Base-by-base conservation (phyloP, 2,329 filamentous ascomycete species). In the Peltaster fructicola region DNA sequence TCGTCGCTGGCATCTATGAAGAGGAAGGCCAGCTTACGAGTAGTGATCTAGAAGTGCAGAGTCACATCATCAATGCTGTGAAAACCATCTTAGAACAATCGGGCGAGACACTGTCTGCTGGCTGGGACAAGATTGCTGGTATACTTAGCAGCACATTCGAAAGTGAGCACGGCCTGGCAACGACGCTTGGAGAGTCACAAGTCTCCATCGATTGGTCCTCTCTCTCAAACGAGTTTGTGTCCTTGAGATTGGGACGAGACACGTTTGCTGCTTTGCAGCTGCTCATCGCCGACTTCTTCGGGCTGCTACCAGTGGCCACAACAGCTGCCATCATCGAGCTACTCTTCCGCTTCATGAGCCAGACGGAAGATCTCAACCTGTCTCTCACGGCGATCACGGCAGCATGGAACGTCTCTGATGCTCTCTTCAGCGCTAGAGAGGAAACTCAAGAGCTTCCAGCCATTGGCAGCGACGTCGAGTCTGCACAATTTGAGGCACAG, bases 381-480 rank as follows among this genome's bases (percentile, higher is more conserved):
- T 85, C 85, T 0, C 59, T 98, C 14, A 95, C 88, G 68, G 88
- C 84, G 1, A 79, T 92, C 6, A 92, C 85, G 0, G 88, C 91
- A 44, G 91, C 92, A 48, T 93, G 84, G 81, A 84, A 85, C 26
- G 66, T 93, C 6, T 92, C 85, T 0, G 84, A 93, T 48, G 88
- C 84, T 35, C 59, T 95, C 11, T 63, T 68, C 28, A 51, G 57
- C 23, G 53, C 58, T 12, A 39, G 45, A 4, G 41, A 48, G 3
- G 40, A 39, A 12, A 36, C 59, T 2, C 44, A 46, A 6, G 34
- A 33, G 3, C 32, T 20, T 20, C 9, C 11, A 10, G 23, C 22
- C 7, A 8, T 17, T 17, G 22, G 17, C 12, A 21, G 20, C 11
- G 25, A 25, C 8, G 15, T 22, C 20, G 18, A 25, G 12, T 24